Evolutionary conservation across 805 yeast genomes (phyloP).

Genomic region (Zygotorulaspora chibaensis): DNA sequence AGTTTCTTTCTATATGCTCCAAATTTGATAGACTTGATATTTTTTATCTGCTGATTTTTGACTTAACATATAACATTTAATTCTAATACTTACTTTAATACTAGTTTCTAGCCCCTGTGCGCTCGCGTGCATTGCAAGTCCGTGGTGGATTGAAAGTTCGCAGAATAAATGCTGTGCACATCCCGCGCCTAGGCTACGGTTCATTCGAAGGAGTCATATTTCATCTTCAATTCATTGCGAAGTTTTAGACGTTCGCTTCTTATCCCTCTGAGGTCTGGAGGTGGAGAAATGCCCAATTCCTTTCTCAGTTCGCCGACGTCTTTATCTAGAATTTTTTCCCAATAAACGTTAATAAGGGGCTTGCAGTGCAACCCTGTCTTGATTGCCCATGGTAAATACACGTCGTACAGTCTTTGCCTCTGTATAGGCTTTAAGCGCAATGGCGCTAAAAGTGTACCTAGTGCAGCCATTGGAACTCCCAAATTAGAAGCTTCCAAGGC

Average conservation of each 20-base stretch:
- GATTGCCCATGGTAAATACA: constrained; percentile 87
- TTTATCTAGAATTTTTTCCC: constrained; percentile 78
- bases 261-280: constrained; percentile 72
- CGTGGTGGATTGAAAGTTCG: too few species aligned
- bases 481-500: constrained; percentile 88
- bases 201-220: constrained; percentile 21
- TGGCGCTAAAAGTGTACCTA: constrained; percentile 90
- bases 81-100: neutral
- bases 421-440: constrained; percentile 63
- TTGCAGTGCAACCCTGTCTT: constrained; percentile 65
- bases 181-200: too few species aligned
- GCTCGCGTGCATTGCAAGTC: too few species aligned
- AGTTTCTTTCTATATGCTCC: neutral
- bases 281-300: constrained; percentile 69
- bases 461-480: constrained; percentile 92
- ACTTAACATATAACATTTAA: neutral
- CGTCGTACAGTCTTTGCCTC: constrained; percentile 55
- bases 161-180: too few species aligned
- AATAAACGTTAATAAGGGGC: constrained; percentile 80
- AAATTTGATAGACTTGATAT: neutral
- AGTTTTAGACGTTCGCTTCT: constrained; percentile 38
- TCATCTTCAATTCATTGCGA: constrained; percentile 25
- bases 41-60: neutral
- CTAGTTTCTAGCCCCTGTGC: too few species aligned
- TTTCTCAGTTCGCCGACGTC: constrained; percentile 69